Evolutionary conservation across 345 rosid genomes (phyloP).

Genomic region (Rhodomyrtus tomentosa): DNA sequence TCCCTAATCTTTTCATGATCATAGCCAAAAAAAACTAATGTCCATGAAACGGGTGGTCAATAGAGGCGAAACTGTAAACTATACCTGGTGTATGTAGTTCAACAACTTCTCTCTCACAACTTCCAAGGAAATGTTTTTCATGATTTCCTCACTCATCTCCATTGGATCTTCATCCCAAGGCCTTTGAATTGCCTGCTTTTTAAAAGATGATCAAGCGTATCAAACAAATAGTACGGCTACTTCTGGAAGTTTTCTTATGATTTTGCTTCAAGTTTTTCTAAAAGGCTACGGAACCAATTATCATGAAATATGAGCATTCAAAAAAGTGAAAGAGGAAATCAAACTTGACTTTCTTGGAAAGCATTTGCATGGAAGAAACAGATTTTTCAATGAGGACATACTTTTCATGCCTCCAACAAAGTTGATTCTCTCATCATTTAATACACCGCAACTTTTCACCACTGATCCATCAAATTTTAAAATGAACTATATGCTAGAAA

Average conservation of each 20-base stretch:
- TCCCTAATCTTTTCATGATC: not conserved
- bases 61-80: not conserved
- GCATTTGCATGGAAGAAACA: not conserved
- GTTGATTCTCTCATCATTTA: not conserved
- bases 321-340: not conserved
- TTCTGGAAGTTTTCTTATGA: not conserved
- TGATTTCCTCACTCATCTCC: constrained; percentile 70
- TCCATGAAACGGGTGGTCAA: not conserved
- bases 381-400: not conserved
- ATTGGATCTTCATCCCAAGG: constrained; percentile 92
- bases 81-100: constrained; percentile 90
- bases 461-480: not conserved
- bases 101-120: constrained; percentile 81
- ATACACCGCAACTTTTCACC: not conserved
- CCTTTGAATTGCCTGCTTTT: constrained; percentile 70
- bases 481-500: not conserved
- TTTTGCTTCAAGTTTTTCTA: not conserved
- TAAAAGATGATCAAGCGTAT: not conserved
- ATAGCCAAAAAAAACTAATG: not conserved
- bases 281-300: not conserved
- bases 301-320: not conserved
- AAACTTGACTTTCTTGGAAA: not conserved
- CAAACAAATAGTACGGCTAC: not conserved
- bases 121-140: constrained; percentile 84
- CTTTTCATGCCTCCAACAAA: not conserved